Evolutionary conservation across 306 rosid species (phyloP).

Genomic region (Lathyrus tuberosus): DNA sequence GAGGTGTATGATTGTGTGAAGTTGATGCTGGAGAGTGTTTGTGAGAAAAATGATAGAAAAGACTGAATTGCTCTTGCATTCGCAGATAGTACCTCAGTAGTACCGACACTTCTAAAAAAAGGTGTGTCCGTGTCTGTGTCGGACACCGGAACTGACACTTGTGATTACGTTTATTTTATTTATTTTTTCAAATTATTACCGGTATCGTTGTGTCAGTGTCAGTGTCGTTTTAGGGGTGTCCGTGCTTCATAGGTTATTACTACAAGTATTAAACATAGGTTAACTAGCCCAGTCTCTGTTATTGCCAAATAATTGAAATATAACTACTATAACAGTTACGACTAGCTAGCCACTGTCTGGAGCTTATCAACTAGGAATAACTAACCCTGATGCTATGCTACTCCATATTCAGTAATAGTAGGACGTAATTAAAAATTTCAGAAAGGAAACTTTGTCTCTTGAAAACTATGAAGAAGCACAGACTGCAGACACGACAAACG

Average conservation of each 20-base stretch:
- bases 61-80: constrained; percentile 4
- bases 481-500: not conserved
- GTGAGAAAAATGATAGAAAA: not conserved
- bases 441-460: not conserved
- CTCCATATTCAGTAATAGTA: not conserved
- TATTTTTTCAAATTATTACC: too few relatives aligned
- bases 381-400: not conserved
- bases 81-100: not conserved
- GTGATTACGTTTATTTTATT: too few relatives aligned
- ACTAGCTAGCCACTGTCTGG: not conserved
- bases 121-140: too few relatives aligned
- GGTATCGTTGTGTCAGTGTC: too few relatives aligned
- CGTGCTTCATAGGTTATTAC: not conserved
- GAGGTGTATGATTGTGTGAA: not conserved
- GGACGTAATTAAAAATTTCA: constrained; percentile 16
- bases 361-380: not conserved
- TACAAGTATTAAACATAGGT: not conserved
- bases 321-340: not conserved
- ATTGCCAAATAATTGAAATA: not conserved
- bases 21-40: not conserved
- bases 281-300: constrained; percentile 1
- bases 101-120: too few relatives aligned
- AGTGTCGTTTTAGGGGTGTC: too few relatives aligned
- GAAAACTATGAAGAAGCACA: not conserved
- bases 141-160: too few relatives aligned